Conservation (phyloP, 108 stramenopile species). For the Skeletonema menzelii region DNA sequence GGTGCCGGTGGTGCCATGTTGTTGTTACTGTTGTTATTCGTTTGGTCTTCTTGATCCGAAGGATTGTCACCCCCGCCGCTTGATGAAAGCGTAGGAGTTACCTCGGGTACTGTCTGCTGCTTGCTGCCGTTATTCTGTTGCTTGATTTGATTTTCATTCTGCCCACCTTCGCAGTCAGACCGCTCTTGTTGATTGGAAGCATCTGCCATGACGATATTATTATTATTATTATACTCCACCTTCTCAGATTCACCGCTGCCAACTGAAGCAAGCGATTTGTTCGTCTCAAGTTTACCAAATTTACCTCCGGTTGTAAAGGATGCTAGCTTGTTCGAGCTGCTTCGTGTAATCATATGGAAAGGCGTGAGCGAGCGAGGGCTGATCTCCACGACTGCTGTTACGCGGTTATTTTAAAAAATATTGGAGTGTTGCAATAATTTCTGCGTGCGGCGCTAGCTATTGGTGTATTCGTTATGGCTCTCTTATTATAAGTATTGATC, state of each 20-base stretch:
- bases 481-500: not conserved
- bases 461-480: not conserved
- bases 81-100: not conserved
- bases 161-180: not conserved
- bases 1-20: not conserved
- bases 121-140: not conserved
- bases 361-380: not conserved
- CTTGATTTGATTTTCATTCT: not conserved
- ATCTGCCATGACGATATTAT: not conserved
- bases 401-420: too few species aligned
- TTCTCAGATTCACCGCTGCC: not conserved
- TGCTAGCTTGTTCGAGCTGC: not conserved
- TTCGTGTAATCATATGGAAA: not conserved
- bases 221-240: not conserved
- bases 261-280: not conserved
- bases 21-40: not conserved
- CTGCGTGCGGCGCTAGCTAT: not conserved
- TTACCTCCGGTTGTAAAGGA: not conserved
- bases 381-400: not conserved
- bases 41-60: not conserved
- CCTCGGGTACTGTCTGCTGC: not conserved
- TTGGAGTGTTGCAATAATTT: not conserved
- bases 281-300: not conserved
- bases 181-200: not conserved
- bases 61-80: conserved; percentile 1